phyloP scores from a whole-genome alignment of 306 rosid genomes.

The Prunus fruticosa region DNA sequence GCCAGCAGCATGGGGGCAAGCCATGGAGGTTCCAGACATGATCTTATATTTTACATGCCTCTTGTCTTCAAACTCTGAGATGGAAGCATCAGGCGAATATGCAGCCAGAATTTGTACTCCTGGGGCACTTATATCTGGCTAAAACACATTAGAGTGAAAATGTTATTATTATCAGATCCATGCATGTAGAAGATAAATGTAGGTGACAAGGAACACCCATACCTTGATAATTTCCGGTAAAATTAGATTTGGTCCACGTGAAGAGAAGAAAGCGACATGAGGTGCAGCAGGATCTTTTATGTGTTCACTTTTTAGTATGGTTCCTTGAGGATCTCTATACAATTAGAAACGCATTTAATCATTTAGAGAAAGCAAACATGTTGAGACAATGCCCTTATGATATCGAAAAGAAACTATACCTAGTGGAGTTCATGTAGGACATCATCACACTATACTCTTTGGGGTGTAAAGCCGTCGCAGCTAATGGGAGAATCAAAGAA shows the following conservation, averaged over 20 bases:
- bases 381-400: not conserved
- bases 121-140: constrained; percentile 39
- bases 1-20: constrained; percentile 38
- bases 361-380: not conserved
- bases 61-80: not conserved
- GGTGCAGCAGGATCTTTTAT: constrained; percentile 19
- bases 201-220: not conserved
- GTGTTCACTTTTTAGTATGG: constrained; percentile 14
- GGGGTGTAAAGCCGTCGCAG: constrained; percentile 3
- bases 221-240: constrained; percentile 24
- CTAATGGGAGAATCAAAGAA: not conserved
- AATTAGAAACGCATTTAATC: not conserved
- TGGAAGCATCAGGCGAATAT: constrained; percentile 4
- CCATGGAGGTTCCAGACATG: constrained; percentile 21
- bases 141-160: not conserved
- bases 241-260: constrained; percentile 29
- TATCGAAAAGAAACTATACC: not conserved
- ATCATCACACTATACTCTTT: not conserved
- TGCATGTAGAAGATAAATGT: not conserved
- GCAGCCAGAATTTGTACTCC: constrained; percentile 31
- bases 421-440: constrained; percentile 17
- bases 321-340: constrained; percentile 13
- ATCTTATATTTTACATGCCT: constrained; percentile 16
- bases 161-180: not conserved
- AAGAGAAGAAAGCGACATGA: constrained; percentile 16